Evolutionary conservation across 805 yeast genomes (phyloP).

Genomic region (Blastobotrys chiropterorum): DNA sequence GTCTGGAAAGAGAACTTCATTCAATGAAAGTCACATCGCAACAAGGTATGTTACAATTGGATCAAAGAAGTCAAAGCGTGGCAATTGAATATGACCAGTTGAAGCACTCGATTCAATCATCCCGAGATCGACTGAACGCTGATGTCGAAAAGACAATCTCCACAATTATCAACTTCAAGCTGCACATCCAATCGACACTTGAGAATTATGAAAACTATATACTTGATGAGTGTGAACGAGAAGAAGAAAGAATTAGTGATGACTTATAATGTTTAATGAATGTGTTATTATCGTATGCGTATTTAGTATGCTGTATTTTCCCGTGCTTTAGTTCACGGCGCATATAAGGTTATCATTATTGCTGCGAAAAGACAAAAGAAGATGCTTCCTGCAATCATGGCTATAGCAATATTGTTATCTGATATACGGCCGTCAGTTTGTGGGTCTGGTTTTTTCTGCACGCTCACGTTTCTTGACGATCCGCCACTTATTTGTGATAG

Average conservation of each 20-base stretch:
- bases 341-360: neutral
- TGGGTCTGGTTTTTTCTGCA: too few relatives aligned
- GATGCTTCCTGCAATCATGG: too few relatives aligned
- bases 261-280: neutral
- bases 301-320: neutral
- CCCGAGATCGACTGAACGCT: constrained; percentile 44
- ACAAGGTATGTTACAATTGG: constrained; percentile 45
- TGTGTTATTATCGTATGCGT: neutral
- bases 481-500: too few relatives aligned
- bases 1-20: constrained; percentile 52
- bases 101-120: constrained; percentile 38
- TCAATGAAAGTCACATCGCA: constrained; percentile 43
- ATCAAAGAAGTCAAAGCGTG: constrained; percentile 44
- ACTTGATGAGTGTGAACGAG: constrained; percentile 1
- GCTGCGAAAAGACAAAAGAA: too few relatives aligned
- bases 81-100: constrained; percentile 49
- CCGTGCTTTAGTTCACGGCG: neutral
- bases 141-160: constrained; percentile 55
- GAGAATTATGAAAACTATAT: constrained; percentile 35
- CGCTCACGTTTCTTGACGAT: too few relatives aligned
- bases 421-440: too few relatives aligned
- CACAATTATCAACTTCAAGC: constrained; percentile 55
- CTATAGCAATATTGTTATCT: too few relatives aligned
- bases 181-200: constrained; percentile 56
- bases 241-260: neutral